Evolutionary conservation across 2,329 filamentous ascomycete species (phyloP).

Genomic region (Cordyceps javanica): DNA sequence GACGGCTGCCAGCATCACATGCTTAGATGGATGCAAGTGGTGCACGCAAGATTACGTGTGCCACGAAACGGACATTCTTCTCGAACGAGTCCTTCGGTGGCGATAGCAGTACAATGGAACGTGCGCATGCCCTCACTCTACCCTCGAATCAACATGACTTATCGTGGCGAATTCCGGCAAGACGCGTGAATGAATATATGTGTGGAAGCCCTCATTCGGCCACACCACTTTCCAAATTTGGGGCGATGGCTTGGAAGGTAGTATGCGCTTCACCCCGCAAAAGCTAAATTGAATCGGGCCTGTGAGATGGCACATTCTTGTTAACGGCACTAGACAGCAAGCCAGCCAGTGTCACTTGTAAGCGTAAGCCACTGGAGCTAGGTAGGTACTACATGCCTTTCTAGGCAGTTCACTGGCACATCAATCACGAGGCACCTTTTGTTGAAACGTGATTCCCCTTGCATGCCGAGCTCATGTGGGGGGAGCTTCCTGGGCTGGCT

Average conservation of each 20-base stretch:
- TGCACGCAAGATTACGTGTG: neutral
- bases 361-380: conserved; percentile 6
- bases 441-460: conserved; percentile 10
- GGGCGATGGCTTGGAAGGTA: neutral
- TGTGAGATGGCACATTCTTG: neutral
- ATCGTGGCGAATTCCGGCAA: neutral
- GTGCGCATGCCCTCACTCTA: neutral
- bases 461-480: neutral
- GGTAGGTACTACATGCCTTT: conserved; percentile 12
- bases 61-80: neutral
- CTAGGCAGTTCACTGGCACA: conserved; percentile 1
- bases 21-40: neutral
- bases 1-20: conserved; percentile 9
- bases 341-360: neutral
- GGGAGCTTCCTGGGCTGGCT: neutral
- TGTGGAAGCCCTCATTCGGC: too few species aligned
- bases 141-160: neutral
- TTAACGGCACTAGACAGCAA: neutral
- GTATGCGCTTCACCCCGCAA: conserved; percentile 4
- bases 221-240: neutral
- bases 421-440: conserved; percentile 6
- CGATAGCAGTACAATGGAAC: neutral
- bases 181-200: neutral
- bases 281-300: neutral
- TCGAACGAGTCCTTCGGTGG: neutral